Conservation (phyloP, 768 basidiomycete species). For the Mycena belliarum region DNA sequence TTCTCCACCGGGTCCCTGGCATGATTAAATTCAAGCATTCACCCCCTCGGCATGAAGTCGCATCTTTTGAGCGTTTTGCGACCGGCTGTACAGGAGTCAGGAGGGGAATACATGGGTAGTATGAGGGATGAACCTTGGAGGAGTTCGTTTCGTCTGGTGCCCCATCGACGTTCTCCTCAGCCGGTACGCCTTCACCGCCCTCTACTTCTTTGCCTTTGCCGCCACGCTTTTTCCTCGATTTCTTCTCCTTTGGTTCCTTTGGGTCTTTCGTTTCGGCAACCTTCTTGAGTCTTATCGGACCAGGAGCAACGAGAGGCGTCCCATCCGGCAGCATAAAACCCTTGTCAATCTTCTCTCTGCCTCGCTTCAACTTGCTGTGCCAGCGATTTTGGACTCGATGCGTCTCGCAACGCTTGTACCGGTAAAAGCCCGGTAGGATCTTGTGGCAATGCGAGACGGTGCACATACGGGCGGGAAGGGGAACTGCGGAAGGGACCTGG, state of each 20-base stretch:
- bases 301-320: conserved; percentile 12
- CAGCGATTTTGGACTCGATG: conserved; percentile 57
- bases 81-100: background rate
- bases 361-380: conserved; percentile 53
- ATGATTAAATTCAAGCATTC: conserved; percentile 46
- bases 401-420: conserved; percentile 55
- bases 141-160: background rate
- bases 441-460: conserved; percentile 59
- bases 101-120: background rate
- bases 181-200: background rate
- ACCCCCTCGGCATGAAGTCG: conserved; percentile 38
- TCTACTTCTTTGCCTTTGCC: background rate
- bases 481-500: background rate
- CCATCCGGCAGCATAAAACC: conserved; percentile 28
- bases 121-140: conserved; percentile 11
- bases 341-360: conserved; percentile 51
- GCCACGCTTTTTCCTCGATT: conserved; percentile 2
- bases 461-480: conserved; percentile 48
- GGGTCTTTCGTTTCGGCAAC: too few species aligned
- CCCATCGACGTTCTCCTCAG: background rate
- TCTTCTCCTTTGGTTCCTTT: conserved; percentile 18
- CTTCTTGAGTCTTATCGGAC: conserved; percentile 7
- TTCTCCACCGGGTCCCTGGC: conserved; percentile 47
- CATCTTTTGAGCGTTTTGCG: conserved; percentile 1
- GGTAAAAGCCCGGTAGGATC: conserved; percentile 47